Evolutionary conservation across 2,329 filamentous ascomycete species (phyloP).

Genomic region (Lomentospora prolificans): DNA sequence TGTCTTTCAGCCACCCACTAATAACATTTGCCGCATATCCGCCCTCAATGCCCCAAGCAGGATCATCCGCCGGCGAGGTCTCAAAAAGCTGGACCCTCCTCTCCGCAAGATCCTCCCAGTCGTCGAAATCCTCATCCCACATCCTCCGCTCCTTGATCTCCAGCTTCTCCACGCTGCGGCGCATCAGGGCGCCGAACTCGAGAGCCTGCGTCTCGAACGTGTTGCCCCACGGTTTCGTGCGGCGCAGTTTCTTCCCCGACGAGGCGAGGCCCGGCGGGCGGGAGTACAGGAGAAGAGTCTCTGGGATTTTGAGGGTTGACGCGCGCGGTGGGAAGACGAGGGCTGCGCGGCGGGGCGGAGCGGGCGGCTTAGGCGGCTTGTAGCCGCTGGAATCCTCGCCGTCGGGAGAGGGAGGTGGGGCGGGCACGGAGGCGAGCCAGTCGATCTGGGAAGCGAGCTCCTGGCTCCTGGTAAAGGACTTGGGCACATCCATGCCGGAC

Average conservation of each 20-base stretch:
- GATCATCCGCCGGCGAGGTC: slow-evolving; percentile 21
- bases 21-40: not conserved
- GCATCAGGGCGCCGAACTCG: slow-evolving; percentile 38
- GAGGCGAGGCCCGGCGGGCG: slow-evolving; percentile 15
- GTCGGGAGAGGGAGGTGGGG: not conserved
- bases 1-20: slow-evolving; percentile 3
- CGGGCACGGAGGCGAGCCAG: slow-evolving; percentile 9
- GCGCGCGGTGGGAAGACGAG: slow-evolving; percentile 37
- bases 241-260: slow-evolving; percentile 13
- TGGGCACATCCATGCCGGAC: slow-evolving; percentile 35
- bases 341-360: slow-evolving; percentile 27
- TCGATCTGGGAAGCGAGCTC: slow-evolving; percentile 9
- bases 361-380: not conserved
- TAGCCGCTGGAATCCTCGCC: slow-evolving; percentile 7
- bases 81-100: slow-evolving; percentile 28
- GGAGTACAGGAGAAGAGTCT: slow-evolving; percentile 38
- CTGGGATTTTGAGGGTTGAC: slow-evolving; percentile 39
- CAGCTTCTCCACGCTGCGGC: slow-evolving; percentile 33
- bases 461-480: slow-evolving; percentile 27
- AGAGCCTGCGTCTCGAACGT: slow-evolving; percentile 35
- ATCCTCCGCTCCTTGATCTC: slow-evolving; percentile 32
- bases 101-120: slow-evolving; percentile 22
- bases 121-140: slow-evolving; percentile 30
- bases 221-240: slow-evolving; percentile 22
- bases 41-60: not conserved